Percentiles rank a stretch among this genome's conserved stretches.
These are phyloP conservation scores for Syzygium aqueum DNA, from an alignment of 345 rosid genomes.

Conservation along the genomic window DNA sequence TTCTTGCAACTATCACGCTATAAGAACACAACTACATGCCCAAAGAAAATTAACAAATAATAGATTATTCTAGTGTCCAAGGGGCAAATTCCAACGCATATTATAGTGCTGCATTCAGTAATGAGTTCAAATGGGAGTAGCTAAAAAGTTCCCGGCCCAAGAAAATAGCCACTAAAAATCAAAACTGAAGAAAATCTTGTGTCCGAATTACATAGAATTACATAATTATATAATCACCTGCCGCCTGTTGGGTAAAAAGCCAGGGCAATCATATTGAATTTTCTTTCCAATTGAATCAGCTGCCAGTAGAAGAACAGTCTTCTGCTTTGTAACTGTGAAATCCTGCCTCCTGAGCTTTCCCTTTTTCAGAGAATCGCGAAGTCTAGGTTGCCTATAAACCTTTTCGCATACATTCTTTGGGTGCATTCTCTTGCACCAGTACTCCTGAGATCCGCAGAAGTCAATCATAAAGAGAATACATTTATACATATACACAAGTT, in stretches of 20 bases:
- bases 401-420: constrained; percentile 94
- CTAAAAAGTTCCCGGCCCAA: not conserved
- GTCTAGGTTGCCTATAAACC: constrained; percentile 88
- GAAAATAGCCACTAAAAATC: not conserved
- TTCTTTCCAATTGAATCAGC: constrained; percentile 87
- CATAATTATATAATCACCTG: constrained; percentile 46
- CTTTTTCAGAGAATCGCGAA: constrained; percentile 76
- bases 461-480: not conserved
- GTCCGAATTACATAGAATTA: not conserved
- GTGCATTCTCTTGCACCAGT: constrained; percentile 96
- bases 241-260: constrained; percentile 83
- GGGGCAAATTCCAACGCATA: not conserved
- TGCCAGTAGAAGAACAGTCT: constrained; percentile 57
- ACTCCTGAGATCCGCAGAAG: constrained; percentile 45
- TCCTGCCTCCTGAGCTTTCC: constrained; percentile 88
- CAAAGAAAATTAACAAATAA: not conserved
- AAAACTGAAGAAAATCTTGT: not conserved
- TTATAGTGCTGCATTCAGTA: not conserved
- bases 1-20: not conserved
- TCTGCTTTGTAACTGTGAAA: constrained; percentile 68
- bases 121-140: not conserved
- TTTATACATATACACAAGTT: not conserved
- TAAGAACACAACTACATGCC: not conserved
- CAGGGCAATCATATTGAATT: constrained; percentile 79
- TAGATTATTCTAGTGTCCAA: not conserved